Conservation (phyloP, 2,329 filamentous ascomycete genomes). For the Ceratocystis huliohia region DNA sequence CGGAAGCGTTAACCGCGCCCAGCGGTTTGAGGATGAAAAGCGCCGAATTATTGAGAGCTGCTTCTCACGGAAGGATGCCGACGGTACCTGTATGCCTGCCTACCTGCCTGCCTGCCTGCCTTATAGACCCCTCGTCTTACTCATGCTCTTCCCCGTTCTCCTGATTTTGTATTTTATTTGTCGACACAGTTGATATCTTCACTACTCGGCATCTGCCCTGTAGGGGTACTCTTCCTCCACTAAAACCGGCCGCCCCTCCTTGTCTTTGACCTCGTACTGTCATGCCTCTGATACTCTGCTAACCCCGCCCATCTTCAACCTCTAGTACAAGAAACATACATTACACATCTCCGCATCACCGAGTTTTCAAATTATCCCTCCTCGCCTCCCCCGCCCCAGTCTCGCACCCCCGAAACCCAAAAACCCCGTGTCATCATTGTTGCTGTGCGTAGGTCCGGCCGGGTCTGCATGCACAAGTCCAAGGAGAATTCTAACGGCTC, state of each 20-base stretch:
- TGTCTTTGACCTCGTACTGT: constrained; percentile 19
- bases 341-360: constrained; percentile 84
- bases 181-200: not conserved
- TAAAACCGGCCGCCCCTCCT: not conserved
- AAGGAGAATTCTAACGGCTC: constrained; percentile 87
- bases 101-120: not conserved
- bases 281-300: constrained; percentile 19
- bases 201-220: not conserved
- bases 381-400: constrained; percentile 67
- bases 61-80: constrained; percentile 77
- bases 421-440: constrained; percentile 89
- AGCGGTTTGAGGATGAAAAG: constrained; percentile 95
- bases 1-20: constrained; percentile 38
- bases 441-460: constrained; percentile 79
- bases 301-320: constrained; percentile 9
- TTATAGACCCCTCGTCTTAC: too few species aligned
- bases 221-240: not conserved
- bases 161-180: not conserved
- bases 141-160: not conserved
- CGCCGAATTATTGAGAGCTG: constrained; percentile 86
- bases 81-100: constrained; percentile 59
- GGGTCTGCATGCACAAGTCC: constrained; percentile 92
- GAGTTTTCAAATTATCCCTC: constrained; percentile 79
- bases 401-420: constrained; percentile 56
- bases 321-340: constrained; percentile 80